Base-by-base conservation (phyloP, 352 stramenopile genomes). In the Globisporangium polare region DNA sequence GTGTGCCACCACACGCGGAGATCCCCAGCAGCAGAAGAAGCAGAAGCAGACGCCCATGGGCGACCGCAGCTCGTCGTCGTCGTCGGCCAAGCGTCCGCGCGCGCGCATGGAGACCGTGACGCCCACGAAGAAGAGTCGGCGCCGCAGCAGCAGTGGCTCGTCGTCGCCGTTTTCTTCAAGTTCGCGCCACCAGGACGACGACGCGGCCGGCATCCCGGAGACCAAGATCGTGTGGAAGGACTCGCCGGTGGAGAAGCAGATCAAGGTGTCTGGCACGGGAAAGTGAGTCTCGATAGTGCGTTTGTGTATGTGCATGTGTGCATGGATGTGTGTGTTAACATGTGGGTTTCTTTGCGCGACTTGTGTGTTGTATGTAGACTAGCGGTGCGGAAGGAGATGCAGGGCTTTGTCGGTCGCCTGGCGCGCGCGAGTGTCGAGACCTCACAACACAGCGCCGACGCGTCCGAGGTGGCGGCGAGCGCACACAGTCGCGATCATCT, bases 161-260 rank as follows among this genome's bases (percentile, higher is more conserved):
- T 39, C 41, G 10, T 52, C 54, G 55, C 13, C 37, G 3, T 29
- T 27, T 5, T 20, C 47, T 22, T 46, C 43, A 1, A 26, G 68
- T 47, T 12, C 53, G 55, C 22, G 58, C 52, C 41, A 43, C 60
- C 41, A 43, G 10, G 42, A 50, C 37, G 52, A 55, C 31, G 57
- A 53, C 45, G 22, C 24, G 12, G 33, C 63, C 37, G 29, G 29
- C 29, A 64, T 31, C 17, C 51, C 22, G 18, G 71, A 83, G 54
- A 71, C 67, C 33, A 76, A 72, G 50, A 83, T 94, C 62, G 78
- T 94, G 51, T 94, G 85, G 85, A 86, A 84, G 46, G 85, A 94
- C 60, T 92, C 83, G 24, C 85, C 85, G 2, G 79, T 68, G 4
- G 81, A 88, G 24, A 94, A 94, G 68, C 78, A 92, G 52, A 89